Conservation (phyloP, 106 monocot species). For the Iris macrosiphon region DNA sequence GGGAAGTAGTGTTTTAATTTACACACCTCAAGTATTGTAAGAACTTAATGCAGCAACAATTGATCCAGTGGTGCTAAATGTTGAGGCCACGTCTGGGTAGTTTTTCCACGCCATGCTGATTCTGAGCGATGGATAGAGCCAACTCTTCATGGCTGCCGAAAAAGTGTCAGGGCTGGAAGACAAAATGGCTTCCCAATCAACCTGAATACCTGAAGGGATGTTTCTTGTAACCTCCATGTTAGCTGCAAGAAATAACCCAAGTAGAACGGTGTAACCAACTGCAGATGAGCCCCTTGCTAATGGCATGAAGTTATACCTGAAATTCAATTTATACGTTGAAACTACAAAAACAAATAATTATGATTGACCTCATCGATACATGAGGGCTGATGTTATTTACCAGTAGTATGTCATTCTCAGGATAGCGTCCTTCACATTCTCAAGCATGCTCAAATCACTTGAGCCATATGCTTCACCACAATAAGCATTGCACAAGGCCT, state of each 20-base stretch:
- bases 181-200: conserved; percentile 87
- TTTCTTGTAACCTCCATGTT: conserved; percentile 73
- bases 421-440: conserved; percentile 46
- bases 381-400: conserved; percentile 14
- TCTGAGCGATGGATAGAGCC: conserved; percentile 63
- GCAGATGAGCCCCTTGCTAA: conserved; percentile 72
- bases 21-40: no score
- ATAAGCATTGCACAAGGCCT: conserved; percentile 59
- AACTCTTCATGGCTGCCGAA: conserved; percentile 35
- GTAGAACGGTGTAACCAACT: conserved; percentile 60
- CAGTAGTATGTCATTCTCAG: conserved; percentile 82
- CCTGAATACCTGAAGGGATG: conserved; percentile 60
- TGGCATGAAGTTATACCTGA: conserved; percentile 94
- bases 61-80: conserved; percentile 63
- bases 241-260: conserved; percentile 67
- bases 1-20: no score
- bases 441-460: conserved; percentile 36
- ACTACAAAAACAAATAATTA: no score
- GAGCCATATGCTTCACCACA: conserved; percentile 54
- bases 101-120: conserved; percentile 60
- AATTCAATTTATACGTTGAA: neutral
- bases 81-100: conserved; percentile 52
- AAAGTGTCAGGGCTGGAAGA: conserved; percentile 51
- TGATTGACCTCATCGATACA: neutral
- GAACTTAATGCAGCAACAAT: conserved; percentile 53